These are phyloP conservation scores for Saitozyma podzolica DNA, from an alignment of 768 basidiomycete genomes.

Conservation along the genomic window DNA sequence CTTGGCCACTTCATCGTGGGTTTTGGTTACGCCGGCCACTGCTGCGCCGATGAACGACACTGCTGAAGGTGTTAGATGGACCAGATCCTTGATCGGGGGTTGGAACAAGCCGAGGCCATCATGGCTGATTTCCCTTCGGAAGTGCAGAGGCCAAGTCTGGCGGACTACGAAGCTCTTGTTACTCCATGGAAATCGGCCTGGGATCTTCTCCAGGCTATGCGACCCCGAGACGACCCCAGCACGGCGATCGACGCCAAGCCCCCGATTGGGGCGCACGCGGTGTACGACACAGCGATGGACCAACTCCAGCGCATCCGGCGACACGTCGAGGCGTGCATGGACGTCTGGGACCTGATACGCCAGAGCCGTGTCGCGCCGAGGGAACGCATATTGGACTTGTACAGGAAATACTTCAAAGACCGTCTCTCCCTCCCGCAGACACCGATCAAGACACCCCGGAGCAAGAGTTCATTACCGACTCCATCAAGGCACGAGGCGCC, in stretches of 20 bases:
- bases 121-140: constrained; percentile 24
- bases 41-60: neutral
- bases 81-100: constrained; percentile 20
- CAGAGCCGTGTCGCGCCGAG: neutral
- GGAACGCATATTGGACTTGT: constrained; percentile 3
- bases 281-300: neutral
- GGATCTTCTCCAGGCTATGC: neutral
- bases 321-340: constrained; percentile 27
- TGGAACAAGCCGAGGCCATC: constrained; percentile 9
- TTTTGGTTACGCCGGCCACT: neutral
- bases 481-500: constrained; percentile 5
- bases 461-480: constrained; percentile 2
- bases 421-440: neutral
- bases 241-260: neutral
- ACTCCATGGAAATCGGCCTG: neutral
- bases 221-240: neutral
- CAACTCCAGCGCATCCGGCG: constrained; percentile 12
- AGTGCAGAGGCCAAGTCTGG: neutral
- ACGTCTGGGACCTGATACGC: constrained; percentile 9
- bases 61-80: constrained; percentile 34
- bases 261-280: neutral
- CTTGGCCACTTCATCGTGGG: constrained; percentile 36
- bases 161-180: constrained; percentile 9
- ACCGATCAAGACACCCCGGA: neutral
- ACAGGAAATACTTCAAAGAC: constrained; percentile 2